Base-by-base conservation (phyloP, 1,139 yeast species). In the Magnusiomyces magnusii region DNA sequence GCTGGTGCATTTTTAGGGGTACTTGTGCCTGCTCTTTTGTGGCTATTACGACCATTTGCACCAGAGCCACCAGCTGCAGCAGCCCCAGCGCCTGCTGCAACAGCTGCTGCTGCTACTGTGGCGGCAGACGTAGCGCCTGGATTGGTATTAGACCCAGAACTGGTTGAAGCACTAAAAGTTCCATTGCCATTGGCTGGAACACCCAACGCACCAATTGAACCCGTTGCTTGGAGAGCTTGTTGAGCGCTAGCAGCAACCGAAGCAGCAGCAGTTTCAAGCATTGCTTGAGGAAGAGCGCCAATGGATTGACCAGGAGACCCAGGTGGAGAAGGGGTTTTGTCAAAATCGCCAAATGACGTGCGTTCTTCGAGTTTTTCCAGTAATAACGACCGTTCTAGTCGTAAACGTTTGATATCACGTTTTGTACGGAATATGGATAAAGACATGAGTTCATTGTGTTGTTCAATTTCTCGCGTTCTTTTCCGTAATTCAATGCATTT, bases 391-490 rank as follows among this genome's bases (percentile, higher is more conserved):
- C 95, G 86, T 69, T 93, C 98, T 51, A 91, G 78, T 61, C 96
- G 81, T 57, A 89, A 76, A 63, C 98, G 77, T 65, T 92, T 84
- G 41, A 92, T 84, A 5, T 92, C 82, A 25, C 84, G 80, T 65
- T 87, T 84, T 9, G 96, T 86, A 66, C 97, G 81, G 21, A 87
- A 81, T 47, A 93, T 82, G 1, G 96, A 91, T 47, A 91, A 75
- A 0, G 92, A 81, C 57, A 91, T 83, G 9, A 84, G 75, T 68
- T 90, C 95, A 71, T 93, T 95, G 69, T 84, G 84, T 57, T 82
- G 85, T 68, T 92, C 96, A 49, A 92, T 80, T 65, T 87, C 91
- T 17, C 78, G 76, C 53, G 93, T 85, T 67, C 95, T 80, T 64
- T 80, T 80, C 69, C 86, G 84, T 66, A 92, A 77, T 57, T 87